Conservation (phyloP, 805 yeast species). For the Saccharomycopsis olivae region DNA sequence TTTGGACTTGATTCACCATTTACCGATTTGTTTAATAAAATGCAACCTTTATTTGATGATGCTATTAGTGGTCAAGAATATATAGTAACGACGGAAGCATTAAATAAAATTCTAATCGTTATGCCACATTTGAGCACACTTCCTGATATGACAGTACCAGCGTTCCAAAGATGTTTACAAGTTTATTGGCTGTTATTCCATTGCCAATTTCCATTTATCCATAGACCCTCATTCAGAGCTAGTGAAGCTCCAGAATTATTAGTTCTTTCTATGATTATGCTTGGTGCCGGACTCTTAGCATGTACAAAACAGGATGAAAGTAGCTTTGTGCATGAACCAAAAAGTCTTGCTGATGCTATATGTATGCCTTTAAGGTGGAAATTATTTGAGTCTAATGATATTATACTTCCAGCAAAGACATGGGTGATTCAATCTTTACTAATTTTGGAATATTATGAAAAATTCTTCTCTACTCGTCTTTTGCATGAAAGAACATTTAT, state of each 20-base stretch:
- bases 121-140: conserved; percentile 2
- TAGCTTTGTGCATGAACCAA: conserved; percentile 3
- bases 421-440: conserved; percentile 71
- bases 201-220: conserved; percentile 41
- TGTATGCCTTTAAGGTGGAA: conserved; percentile 51
- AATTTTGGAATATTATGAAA: conserved; percentile 71
- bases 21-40: no score
- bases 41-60: not conserved
- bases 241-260: conserved; percentile 40
- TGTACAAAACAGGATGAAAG: conserved; percentile 11
- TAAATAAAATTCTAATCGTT: not conserved
- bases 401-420: conserved; percentile 63
- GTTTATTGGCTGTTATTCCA: conserved; percentile 46
- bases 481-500: conserved; percentile 76
- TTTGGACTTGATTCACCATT: no score
- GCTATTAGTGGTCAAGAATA: conserved; percentile 3
- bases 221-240: conserved; percentile 39
- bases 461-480: conserved; percentile 53
- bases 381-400: conserved; percentile 54
- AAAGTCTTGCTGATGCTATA: conserved; percentile 20
- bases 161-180: conserved; percentile 22
- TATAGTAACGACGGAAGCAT: conserved; percentile 1
- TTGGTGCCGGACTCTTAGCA: conserved; percentile 36
- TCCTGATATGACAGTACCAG: not conserved
- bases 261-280: conserved; percentile 42